Evolutionary conservation across 106 monocot genomes (phyloP).

Genomic region (Acorus gramineus): DNA sequence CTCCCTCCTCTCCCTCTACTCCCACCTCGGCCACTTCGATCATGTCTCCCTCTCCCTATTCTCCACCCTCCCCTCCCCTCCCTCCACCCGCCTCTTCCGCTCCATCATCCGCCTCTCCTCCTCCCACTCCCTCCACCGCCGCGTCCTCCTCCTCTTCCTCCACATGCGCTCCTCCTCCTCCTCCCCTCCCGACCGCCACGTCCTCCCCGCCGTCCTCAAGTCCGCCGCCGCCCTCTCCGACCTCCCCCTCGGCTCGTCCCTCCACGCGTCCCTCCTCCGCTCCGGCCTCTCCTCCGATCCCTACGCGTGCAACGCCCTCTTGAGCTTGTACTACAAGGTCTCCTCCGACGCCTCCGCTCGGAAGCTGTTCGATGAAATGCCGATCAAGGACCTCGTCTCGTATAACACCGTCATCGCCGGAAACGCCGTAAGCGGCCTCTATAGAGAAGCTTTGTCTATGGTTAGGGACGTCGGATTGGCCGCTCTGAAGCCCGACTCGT

Average conservation of each 20-base stretch:
- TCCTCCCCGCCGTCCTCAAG: slow-evolving; percentile 67
- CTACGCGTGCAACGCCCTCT: slow-evolving; percentile 55
- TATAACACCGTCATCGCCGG: slow-evolving; percentile 78
- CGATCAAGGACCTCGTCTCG: slow-evolving; percentile 50
- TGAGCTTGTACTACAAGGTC: slow-evolving; percentile 69
- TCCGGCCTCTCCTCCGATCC: slow-evolving; percentile 37
- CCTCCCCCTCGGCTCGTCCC: slow-evolving; percentile 25
- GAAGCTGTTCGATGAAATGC: slow-evolving; percentile 65
- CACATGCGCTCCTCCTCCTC: slow-evolving; percentile 24
- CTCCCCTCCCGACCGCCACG: slow-evolving; percentile 8
- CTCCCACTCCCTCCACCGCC: slow-evolving; percentile 34
- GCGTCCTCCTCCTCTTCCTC: slow-evolving; percentile 32
- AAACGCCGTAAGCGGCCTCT: slow-evolving; percentile 33
- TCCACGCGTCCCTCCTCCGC: slow-evolving; percentile 36
- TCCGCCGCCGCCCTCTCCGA: slow-evolving; percentile 35
- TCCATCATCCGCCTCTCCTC: slow-evolving; percentile 39
- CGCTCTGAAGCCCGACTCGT: slow-evolving; percentile 55
- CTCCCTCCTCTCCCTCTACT: slow-evolving; percentile 30
- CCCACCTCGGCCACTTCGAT: slow-evolving; percentile 19
- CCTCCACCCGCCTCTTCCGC: slow-evolving; percentile 29
- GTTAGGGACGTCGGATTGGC: slow-evolving; percentile 38
- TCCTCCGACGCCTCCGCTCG: background rate
- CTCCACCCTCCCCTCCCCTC: slow-evolving; percentile 19
- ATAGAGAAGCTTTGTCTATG: slow-evolving; percentile 51
- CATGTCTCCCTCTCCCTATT: slow-evolving; percentile 21